Percentiles rank a stretch among this genome's conserved stretches.
phyloP scores from a whole-genome alignment of 345 rosid species.

The Populus tremula region DNA sequence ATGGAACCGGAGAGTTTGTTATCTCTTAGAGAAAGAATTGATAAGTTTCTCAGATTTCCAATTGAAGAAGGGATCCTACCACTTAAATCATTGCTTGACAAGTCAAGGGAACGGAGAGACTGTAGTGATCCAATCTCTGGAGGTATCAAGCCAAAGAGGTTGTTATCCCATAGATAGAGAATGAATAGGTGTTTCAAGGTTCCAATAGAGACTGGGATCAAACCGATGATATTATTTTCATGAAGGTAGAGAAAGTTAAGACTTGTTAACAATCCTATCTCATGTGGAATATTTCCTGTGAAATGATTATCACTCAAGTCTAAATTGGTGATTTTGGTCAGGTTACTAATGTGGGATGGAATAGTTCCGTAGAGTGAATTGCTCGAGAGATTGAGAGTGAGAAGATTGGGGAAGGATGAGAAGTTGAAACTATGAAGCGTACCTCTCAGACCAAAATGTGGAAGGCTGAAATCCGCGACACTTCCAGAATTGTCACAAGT shows the following conservation, averaged over 20 bases:
- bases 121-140: no score
- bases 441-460: neutral
- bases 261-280: neutral
- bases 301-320: constrained; percentile 6
- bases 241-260: neutral
- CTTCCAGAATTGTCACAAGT: constrained; percentile 3
- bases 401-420: constrained; percentile 14
- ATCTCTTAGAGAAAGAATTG: no score
- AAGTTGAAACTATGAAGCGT: constrained; percentile 19
- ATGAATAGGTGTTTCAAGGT: neutral
- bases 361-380: constrained; percentile 23
- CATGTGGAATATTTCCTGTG: constrained; percentile 1
- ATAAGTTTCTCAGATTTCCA: no score
- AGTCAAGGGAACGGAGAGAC: no score
- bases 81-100: no score
- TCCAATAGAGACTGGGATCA: no score
- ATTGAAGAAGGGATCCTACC: no score
- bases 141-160: no score
- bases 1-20: no score
- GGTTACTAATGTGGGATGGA: constrained; percentile 17
- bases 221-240: no score
- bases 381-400: neutral
- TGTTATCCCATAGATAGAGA: neutral
- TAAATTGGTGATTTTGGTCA: constrained; percentile 16
- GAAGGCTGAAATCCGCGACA: constrained; percentile 9